A percentile compares a stretch with the other conserved stretches of the same genome.
Evolutionary conservation across 2,329 filamentous ascomycete species (phyloP).

Genomic region (Pseudocercospora fuligena): DNA sequence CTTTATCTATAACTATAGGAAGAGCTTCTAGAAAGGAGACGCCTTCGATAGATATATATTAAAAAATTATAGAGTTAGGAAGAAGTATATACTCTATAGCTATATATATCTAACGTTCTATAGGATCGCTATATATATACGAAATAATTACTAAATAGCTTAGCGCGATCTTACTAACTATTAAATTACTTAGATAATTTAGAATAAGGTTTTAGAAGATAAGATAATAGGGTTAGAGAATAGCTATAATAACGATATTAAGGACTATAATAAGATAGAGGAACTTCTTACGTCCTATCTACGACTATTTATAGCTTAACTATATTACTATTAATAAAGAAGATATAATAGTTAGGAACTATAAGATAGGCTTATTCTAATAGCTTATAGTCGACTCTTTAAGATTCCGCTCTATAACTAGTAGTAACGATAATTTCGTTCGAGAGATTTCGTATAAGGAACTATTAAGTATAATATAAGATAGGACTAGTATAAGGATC

Average conservation of each 20-base stretch:
- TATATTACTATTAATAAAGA: constrained; percentile 1
- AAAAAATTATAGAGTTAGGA: neutral
- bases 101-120: neutral
- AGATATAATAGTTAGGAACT: neutral
- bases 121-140: no score
- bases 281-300: neutral
- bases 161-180: neutral
- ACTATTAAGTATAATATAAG: neutral
- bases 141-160: constrained; percentile 1
- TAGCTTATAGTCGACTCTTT: neutral
- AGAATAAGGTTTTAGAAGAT: neutral
- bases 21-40: neutral
- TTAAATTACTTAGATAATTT: neutral
- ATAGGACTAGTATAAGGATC: neutral
- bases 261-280: neutral
- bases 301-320: neutral
- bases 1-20: neutral
- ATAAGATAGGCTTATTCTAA: neutral
- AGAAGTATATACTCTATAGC: constrained; percentile 1
- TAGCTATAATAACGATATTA: neutral
- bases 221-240: neutral
- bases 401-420: neutral
- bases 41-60: neutral
- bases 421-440: neutral
- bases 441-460: neutral